Conservation (phyloP, 1,139 yeast genomes). For the Fermentozyma sake region DNA sequence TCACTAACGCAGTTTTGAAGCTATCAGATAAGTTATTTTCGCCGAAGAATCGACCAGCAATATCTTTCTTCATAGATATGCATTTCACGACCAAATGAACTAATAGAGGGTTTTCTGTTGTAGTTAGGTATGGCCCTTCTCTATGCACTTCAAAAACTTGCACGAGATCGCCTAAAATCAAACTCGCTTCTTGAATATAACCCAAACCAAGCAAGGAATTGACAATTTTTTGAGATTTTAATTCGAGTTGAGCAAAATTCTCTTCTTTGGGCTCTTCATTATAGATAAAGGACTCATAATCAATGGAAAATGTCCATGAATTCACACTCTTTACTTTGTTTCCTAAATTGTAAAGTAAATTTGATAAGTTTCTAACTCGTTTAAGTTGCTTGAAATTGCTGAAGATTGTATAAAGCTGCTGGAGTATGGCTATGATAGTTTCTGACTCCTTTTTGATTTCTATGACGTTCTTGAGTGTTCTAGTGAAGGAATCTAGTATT, state of each 20-base stretch:
- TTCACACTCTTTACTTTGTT: slow-evolving; percentile 3
- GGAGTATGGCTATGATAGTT: slow-evolving; percentile 3
- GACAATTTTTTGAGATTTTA: slow-evolving; percentile 17
- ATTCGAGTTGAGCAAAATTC: slow-evolving; percentile 9
- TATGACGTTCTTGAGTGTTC: slow-evolving; percentile 11
- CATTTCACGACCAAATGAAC: slow-evolving; percentile 11
- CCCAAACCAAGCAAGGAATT: slow-evolving; percentile 7
- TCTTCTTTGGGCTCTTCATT: slow-evolving; percentile 7
- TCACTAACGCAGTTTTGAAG: slow-evolving; percentile 5
- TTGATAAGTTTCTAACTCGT: slow-evolving; percentile 27
- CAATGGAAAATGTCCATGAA: slow-evolving; percentile 15
- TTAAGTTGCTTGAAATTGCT: slow-evolving; percentile 19
- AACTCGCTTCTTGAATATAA: background rate
- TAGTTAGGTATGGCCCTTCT: no score
- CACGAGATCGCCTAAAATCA: slow-evolving; percentile 1
- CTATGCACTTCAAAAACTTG: no score
- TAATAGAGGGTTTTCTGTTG: slow-evolving; percentile 7
- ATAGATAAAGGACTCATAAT: slow-evolving; percentile 18
- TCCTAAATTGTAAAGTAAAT: slow-evolving; percentile 13
- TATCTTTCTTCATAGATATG: background rate
- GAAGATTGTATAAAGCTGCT: slow-evolving; percentile 11
- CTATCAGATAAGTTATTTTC: slow-evolving; percentile 4
- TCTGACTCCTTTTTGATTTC: slow-evolving; percentile 5
- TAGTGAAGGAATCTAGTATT: slow-evolving; percentile 20
- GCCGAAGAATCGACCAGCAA: slow-evolving; percentile 1